These are phyloP conservation scores for Neotropicomus parvogracilis DNA, from an alignment of 1,284 basidiomycete genomes.

Conservation along the genomic window DNA sequence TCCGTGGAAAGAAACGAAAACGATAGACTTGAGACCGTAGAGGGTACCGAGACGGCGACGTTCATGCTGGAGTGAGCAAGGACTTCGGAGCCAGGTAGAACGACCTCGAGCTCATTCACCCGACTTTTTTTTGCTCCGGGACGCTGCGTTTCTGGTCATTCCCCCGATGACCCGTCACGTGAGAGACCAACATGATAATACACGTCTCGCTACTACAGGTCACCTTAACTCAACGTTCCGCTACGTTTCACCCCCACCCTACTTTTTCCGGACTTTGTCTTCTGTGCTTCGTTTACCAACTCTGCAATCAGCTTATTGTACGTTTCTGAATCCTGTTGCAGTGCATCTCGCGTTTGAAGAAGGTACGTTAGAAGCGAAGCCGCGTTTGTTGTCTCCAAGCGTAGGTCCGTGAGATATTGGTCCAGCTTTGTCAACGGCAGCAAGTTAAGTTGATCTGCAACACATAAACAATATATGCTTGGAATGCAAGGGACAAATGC, in stretches of 20 bases:
- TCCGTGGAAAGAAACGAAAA: slow-evolving; percentile 94
- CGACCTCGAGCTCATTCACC: too few species aligned
- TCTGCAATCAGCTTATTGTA: slow-evolving; percentile 81
- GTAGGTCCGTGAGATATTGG: slow-evolving; percentile 62
- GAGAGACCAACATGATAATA: too few species aligned
- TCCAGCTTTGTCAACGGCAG: slow-evolving; percentile 67
- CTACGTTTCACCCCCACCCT: slow-evolving; percentile 47
- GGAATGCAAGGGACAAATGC: slow-evolving; percentile 6
- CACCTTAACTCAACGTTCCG: slow-evolving; percentile 37
- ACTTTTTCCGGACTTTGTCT: slow-evolving; percentile 62
- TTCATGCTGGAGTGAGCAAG: slow-evolving; percentile 62
- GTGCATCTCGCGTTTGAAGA: slow-evolving; percentile 76
- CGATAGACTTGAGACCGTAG: slow-evolving; percentile 81
- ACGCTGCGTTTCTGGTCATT: slow-evolving; percentile 3
- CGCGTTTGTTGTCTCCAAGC: slow-evolving; percentile 65
- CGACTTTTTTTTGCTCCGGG: slow-evolving; percentile 14
- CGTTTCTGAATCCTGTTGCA: slow-evolving; percentile 84
- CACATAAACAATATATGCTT: slow-evolving; percentile 3
- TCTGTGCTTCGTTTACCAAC: slow-evolving; percentile 79
- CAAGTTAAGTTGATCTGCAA: slow-evolving; percentile 65
- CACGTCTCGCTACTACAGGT: background rate
- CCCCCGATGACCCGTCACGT: slow-evolving; percentile 20
- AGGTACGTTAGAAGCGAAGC: slow-evolving; percentile 75
- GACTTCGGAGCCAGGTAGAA: too few species aligned
- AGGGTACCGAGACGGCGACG: slow-evolving; percentile 84